Conservation (phyloP, 192 early-diverging fungal genomes). For the Mortierella antarctica region DNA sequence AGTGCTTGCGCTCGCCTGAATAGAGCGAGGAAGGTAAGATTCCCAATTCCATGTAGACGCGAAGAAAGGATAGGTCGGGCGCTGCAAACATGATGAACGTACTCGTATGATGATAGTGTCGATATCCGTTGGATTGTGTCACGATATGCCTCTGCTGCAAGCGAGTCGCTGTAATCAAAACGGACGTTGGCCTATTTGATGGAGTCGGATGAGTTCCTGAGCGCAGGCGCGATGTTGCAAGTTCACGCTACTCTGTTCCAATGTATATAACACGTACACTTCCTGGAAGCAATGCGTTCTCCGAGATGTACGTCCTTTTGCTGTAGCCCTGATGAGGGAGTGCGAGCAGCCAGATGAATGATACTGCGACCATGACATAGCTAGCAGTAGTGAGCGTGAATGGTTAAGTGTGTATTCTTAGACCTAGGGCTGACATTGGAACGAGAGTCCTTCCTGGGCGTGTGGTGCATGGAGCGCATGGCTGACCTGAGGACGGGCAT, state of each 20-base stretch:
- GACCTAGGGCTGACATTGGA: no score
- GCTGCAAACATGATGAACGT: slow-evolving; percentile 10
- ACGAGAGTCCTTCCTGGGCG: no score
- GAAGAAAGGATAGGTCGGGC: background rate
- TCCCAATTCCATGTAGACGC: no score
- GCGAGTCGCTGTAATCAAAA: slow-evolving; percentile 57
- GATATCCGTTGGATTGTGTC: slow-evolving; percentile 49
- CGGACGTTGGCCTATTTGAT: slow-evolving; percentile 64
- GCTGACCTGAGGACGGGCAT: slow-evolving; percentile 42
- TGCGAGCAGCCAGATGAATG: slow-evolving; percentile 70
- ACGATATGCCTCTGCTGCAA: slow-evolving; percentile 58
- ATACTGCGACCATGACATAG: slow-evolving; percentile 67
- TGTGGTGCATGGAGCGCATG: no score
- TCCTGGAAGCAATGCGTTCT: slow-evolving; percentile 81
- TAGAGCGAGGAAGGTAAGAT: no score
- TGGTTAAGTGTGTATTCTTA: no score
- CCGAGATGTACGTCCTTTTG: slow-evolving; percentile 76
- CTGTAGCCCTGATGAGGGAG: slow-evolving; percentile 73
- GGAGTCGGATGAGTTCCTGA: background rate
- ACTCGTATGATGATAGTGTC: slow-evolving; percentile 42
- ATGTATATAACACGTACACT: slow-evolving; percentile 57
- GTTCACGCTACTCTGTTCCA: no score
- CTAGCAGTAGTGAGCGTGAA: slow-evolving; percentile 26
- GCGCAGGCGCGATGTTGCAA: no score
- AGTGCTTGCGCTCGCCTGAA: slow-evolving; percentile 62